Conservation (phyloP, 176 grass and related monocot species). For the Triticum urartu region DNA sequence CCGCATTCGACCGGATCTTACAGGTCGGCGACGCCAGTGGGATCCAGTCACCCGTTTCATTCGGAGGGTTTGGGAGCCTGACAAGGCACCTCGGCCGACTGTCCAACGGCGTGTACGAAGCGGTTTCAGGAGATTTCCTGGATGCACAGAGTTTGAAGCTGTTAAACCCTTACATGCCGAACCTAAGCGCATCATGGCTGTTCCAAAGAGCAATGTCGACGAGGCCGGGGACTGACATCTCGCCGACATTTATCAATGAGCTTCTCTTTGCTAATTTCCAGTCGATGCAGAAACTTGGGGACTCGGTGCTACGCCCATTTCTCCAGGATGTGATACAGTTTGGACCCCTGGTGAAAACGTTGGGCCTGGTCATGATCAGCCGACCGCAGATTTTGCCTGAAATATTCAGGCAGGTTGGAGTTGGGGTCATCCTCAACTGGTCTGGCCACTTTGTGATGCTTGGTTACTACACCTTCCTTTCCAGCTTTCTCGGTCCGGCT, state of each 20-base stretch:
- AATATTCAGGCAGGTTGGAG: conserved; percentile 91
- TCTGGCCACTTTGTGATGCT: conserved; percentile 90
- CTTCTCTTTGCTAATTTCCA: conserved; percentile 93
- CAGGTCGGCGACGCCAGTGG: conserved; percentile 99
- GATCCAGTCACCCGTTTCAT: conserved; percentile 96
- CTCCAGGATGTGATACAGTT: conserved; percentile 99
- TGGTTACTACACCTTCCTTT: conserved; percentile 87
- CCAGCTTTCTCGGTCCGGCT: conserved; percentile 52
- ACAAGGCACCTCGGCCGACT: conserved; percentile 80
- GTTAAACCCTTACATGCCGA: conserved; percentile 92
- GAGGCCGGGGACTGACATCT: conserved; percentile 50
- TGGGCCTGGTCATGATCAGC: conserved; percentile 79
- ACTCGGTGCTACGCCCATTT: conserved; percentile 79
- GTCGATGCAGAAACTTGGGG: conserved; percentile 93
- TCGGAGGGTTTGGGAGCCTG: conserved; percentile 98
- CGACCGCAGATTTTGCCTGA: conserved; percentile 74
- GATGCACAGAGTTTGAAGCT: conserved; percentile 64
- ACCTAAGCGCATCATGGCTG: conserved; percentile 95
- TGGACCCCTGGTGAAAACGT: conserved; percentile 77
- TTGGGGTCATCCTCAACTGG: conserved; percentile 83
- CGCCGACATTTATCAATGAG: conserved; percentile 81
- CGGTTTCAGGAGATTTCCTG: conserved; percentile 70
- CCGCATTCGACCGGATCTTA: conserved; percentile 85
- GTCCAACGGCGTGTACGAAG: conserved; percentile 87
- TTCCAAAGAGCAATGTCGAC: conserved; percentile 98